Conservation (phyloP, 441 rosid genomes). For the Mallotus japonicus region DNA sequence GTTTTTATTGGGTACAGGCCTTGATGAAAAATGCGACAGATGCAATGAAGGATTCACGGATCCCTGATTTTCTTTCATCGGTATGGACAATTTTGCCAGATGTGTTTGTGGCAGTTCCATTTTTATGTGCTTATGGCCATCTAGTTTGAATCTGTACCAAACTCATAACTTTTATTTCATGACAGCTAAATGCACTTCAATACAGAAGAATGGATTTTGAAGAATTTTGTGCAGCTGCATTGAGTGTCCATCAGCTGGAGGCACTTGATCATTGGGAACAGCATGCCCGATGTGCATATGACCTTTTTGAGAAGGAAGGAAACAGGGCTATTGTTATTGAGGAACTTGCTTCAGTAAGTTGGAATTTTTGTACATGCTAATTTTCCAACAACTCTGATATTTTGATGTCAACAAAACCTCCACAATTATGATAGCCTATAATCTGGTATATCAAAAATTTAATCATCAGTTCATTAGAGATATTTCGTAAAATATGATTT, state of each 20-base stretch:
- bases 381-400: neutral
- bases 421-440: neutral
- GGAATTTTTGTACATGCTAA: constrained; percentile 6
- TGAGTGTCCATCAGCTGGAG: constrained; percentile 89
- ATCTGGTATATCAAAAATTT: neutral
- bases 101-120: constrained; percentile 19
- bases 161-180: constrained; percentile 22
- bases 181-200: constrained; percentile 73
- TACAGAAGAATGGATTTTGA: constrained; percentile 89
- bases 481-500: neutral
- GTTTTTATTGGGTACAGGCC: constrained; percentile 50
- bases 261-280: constrained; percentile 84
- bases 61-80: constrained; percentile 65
- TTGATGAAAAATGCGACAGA: constrained; percentile 76
- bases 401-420: neutral
- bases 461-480: neutral
- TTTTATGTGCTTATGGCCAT: constrained; percentile 11
- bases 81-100: constrained; percentile 34
- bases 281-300: constrained; percentile 68
- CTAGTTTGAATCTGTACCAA: constrained; percentile 16
- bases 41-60: constrained; percentile 85
- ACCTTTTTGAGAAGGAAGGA: constrained; percentile 82
- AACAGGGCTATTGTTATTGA: constrained; percentile 81
- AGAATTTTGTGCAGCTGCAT: constrained; percentile 94
- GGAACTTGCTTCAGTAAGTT: constrained; percentile 89